Evolutionary conservation across 768 basidiomycete genomes (phyloP).

Genomic region (Tulasnella sp.): DNA sequence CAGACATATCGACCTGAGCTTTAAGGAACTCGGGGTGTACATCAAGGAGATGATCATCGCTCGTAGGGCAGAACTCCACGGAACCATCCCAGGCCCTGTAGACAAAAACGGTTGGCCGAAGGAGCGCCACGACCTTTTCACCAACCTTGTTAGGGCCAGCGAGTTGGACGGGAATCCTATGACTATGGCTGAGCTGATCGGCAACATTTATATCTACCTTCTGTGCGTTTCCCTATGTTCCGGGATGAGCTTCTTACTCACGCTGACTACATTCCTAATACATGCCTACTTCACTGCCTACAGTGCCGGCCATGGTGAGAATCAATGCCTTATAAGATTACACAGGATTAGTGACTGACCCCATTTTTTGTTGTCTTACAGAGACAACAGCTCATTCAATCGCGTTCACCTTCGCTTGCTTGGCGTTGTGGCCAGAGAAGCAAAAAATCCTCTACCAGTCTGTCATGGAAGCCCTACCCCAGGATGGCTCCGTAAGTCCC

Average conservation of each 20-base stretch:
- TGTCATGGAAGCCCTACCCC: conserved; percentile 32
- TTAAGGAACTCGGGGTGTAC: conserved; percentile 15
- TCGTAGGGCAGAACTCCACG: neutral
- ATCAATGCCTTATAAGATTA: too few relatives aligned
- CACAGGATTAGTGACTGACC: neutral
- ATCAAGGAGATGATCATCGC: conserved; percentile 7
- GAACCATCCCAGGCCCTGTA: neutral
- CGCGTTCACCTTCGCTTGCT: conserved; percentile 37
- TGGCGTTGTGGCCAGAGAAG: conserved; percentile 37
- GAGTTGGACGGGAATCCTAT: neutral
- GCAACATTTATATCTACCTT: conserved; percentile 29
- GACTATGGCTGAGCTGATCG: conserved; percentile 16
- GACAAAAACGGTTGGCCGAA: conserved; percentile 2
- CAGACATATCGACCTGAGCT: neutral
- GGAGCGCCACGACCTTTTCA: conserved; percentile 19
- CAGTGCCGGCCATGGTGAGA: conserved; percentile 44
- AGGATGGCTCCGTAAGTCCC: conserved; percentile 18
- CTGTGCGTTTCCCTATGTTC: conserved; percentile 26
- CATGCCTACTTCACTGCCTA: neutral
- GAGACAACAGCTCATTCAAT: conserved; percentile 45
- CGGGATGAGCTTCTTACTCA: too few relatives aligned
- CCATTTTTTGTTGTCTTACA: conserved; percentile 17
- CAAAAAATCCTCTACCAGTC: conserved; percentile 41
- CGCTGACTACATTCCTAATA: neutral
- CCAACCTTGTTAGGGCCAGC: conserved; percentile 14